Conservation (phyloP, 2,329 filamentous ascomycete species). For the Gnomoniopsis sp. region DNA sequence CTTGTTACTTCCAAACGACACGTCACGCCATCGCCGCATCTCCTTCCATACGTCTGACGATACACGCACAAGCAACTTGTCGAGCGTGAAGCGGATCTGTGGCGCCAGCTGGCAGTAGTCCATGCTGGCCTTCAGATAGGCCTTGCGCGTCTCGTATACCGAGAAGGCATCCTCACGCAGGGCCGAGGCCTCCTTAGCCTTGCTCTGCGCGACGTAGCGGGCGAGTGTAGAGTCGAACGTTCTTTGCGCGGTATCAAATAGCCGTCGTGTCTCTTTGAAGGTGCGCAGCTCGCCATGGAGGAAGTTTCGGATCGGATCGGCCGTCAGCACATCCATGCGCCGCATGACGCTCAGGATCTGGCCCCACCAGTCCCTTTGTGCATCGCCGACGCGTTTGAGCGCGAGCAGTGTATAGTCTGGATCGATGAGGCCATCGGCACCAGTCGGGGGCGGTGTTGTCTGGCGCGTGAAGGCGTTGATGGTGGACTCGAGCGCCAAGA, state of each 20-base stretch:
- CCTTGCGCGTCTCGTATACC: constrained; percentile 86
- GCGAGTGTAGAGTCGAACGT: constrained; percentile 77
- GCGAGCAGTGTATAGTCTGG: constrained; percentile 92
- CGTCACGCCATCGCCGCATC: constrained; percentile 69
- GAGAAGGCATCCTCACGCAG: constrained; percentile 94
- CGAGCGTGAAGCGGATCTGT: constrained; percentile 77
- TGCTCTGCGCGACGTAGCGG: constrained; percentile 79
- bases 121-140: constrained; percentile 87
- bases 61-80: constrained; percentile 80
- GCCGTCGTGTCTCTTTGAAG: constrained; percentile 80
- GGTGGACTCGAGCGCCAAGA: constrained; percentile 72
- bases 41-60: constrained; percentile 88
- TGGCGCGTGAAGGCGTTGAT: constrained; percentile 74
- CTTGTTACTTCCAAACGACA: constrained; percentile 59
- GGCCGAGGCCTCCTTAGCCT: constrained; percentile 89
- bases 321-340: constrained; percentile 70
- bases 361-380: constrained; percentile 83
- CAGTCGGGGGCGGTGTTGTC: constrained; percentile 67
- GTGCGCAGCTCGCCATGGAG: constrained; percentile 73
- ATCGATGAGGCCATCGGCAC: constrained; percentile 83
- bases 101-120: constrained; percentile 89
- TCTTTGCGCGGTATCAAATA: constrained; percentile 77
- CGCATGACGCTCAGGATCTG: constrained; percentile 71
- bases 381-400: constrained; percentile 80
- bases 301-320: constrained; percentile 80